These are phyloP conservation scores for Fraxinus latifolia DNA, from an alignment of 305 asterid species.

Conservation along the genomic window DNA sequence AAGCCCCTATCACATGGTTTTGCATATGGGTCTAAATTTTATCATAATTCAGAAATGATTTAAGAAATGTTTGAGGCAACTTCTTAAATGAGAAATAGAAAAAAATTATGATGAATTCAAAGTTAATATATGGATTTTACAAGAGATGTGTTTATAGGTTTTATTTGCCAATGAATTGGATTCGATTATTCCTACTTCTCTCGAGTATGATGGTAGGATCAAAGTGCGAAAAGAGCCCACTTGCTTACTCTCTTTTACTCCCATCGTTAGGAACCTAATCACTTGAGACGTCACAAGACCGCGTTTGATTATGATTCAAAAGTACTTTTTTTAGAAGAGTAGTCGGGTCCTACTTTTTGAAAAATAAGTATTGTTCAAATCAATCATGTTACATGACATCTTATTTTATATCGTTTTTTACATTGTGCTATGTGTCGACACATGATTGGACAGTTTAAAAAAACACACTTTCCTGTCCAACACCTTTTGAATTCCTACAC, in stretches of 20 bases:
- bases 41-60: neutral
- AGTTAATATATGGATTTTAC: neutral
- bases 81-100: neutral
- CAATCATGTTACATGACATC: too few relatives aligned
- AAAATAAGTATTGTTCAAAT: too few relatives aligned
- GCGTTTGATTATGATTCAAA: neutral
- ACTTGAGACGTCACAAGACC: neutral
- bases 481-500: too few relatives aligned
- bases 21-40: neutral
- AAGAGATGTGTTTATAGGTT: neutral
- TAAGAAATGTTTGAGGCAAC: neutral
- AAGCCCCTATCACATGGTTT: neutral
- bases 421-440: too few relatives aligned
- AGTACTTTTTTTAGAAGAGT: neutral
- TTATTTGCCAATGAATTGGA: neutral
- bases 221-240: neutral
- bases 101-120: neutral
- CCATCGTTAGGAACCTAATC: neutral
- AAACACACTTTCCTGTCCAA: too few relatives aligned
- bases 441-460: too few relatives aligned
- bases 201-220: neutral
- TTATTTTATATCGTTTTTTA: too few relatives aligned
- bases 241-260: neutral
- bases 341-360: neutral
- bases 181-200: neutral